Conservation (phyloP, 345 rosid genomes). For the Kandelia obovata region DNA sequence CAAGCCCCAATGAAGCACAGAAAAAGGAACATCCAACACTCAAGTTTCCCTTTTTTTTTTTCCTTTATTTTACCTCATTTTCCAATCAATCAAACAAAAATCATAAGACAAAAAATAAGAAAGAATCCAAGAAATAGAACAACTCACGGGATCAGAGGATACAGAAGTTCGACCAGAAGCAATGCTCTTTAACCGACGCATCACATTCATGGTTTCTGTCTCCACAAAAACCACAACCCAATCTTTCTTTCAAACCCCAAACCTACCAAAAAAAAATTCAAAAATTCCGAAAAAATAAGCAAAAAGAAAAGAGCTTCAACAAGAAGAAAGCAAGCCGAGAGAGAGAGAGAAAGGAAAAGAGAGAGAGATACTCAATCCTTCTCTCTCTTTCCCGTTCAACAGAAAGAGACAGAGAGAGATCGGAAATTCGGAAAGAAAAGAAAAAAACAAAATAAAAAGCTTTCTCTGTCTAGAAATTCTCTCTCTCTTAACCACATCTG, state of each 20-base stretch:
- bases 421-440: background rate
- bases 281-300: background rate
- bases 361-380: constrained; percentile 9
- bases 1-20: background rate
- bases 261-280: background rate
- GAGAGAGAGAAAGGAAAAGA: constrained; percentile 21
- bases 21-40: no score
- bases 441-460: background rate
- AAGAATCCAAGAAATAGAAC: background rate
- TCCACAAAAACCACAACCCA: constrained; percentile 25
- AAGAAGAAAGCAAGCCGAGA: background rate
- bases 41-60: no score
- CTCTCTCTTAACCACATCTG: background rate
- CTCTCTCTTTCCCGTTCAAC: constrained; percentile 30
- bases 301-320: background rate
- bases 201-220: constrained; percentile 62
- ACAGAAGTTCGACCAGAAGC: constrained; percentile 86
- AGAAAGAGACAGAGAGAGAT: background rate
- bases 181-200: constrained; percentile 94
- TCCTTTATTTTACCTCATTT: no score
- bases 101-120: background rate
- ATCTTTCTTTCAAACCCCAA: constrained; percentile 5
- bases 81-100: constrained; percentile 4
- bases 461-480: background rate
- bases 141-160: constrained; percentile 78